These are phyloP conservation scores for Vinca minor DNA, from an alignment of 257 asterid genomes.

Conservation along the genomic window DNA sequence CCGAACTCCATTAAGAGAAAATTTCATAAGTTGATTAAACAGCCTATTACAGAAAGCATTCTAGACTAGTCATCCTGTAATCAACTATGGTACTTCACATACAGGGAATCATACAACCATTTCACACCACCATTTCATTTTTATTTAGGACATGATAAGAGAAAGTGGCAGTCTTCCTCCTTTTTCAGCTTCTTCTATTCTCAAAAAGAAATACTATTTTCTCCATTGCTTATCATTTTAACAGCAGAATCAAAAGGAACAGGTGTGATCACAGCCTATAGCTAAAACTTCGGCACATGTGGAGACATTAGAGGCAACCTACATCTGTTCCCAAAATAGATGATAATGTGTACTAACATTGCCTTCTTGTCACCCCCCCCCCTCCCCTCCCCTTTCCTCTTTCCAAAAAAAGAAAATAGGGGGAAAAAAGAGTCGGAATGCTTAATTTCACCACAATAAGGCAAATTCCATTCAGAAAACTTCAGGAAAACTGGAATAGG, in stretches of 20 bases:
- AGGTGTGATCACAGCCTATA: background rate
- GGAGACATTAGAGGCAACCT: too few species aligned
- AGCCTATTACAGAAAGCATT: background rate
- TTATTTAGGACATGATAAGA: too few species aligned
- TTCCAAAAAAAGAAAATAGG: background rate
- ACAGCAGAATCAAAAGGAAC: background rate
- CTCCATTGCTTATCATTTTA: background rate
- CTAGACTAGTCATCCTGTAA: background rate
- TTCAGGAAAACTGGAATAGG: too few species aligned
- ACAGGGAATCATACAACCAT: too few species aligned
- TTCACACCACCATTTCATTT: background rate
- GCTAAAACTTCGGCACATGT: background rate
- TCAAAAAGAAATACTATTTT: background rate
- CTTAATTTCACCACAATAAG: background rate
- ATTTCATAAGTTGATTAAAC: background rate
- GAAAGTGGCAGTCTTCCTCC: too few species aligned
- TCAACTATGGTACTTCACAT: background rate
- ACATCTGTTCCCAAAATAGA: too few species aligned
- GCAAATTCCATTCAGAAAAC: background rate
- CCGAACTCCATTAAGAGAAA: background rate
- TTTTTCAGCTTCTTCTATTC: background rate
- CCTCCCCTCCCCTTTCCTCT: too few species aligned
- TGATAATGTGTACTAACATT: background rate
- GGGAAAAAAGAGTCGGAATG: background rate
- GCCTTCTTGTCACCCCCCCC: background rate